phyloP scores from a whole-genome alignment of 1,139 yeast genomes.

The Diutina neorugosa region DNA sequence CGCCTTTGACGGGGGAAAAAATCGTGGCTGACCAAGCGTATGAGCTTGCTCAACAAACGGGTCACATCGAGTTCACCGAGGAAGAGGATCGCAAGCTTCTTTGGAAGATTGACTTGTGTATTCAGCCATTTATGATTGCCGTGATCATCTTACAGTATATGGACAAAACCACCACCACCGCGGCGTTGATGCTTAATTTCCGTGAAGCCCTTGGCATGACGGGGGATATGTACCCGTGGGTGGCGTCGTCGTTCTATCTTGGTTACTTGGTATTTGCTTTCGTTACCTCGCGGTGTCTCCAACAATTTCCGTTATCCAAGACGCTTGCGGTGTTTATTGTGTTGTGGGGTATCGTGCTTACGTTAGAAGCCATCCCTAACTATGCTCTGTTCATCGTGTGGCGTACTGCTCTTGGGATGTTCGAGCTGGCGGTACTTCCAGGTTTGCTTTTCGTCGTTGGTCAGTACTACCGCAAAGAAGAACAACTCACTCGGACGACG shows the following conservation, averaged over 20 bases:
- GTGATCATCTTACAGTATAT: constrained; percentile 7
- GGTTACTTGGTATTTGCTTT: constrained; percentile 8
- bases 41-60: constrained; percentile 4
- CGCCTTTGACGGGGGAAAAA: constrained; percentile 7
- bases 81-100: constrained; percentile 5
- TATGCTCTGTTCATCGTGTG: constrained; percentile 22
- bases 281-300: constrained; percentile 7
- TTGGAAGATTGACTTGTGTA: constrained; percentile 6
- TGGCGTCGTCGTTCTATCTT: constrained; percentile 7
- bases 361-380: constrained; percentile 11
- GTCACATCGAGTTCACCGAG: background rate
- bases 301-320: constrained; percentile 8
- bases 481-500: constrained; percentile 9
- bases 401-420: constrained; percentile 18
- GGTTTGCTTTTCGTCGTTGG: constrained; percentile 15
- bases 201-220: constrained; percentile 7
- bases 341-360: constrained; percentile 7
- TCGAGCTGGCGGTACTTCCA: constrained; percentile 18
- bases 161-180: constrained; percentile 8
- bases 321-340: constrained; percentile 6
- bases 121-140: constrained; percentile 6
- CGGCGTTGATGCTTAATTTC: constrained; percentile 6
- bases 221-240: constrained; percentile 7
- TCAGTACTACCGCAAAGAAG: constrained; percentile 16
- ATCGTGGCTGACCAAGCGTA: constrained; percentile 1